phyloP scores from a whole-genome alignment of 179 eudicot genomes.

The Spinacia oleracea region DNA sequence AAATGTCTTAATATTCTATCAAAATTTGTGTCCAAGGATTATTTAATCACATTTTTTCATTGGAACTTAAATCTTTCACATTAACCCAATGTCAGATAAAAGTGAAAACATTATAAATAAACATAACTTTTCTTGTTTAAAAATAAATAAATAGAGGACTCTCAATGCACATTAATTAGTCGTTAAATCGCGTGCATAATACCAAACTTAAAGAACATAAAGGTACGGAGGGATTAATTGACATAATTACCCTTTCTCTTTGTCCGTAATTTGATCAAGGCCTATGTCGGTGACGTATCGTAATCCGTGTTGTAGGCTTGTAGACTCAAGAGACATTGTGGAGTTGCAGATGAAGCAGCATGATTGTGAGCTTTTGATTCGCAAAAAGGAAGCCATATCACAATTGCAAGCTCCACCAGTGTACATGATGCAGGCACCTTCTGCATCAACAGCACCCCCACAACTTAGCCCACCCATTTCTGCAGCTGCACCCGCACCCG shows the following conservation, averaged over 20 bases:
- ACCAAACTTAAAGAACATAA: too few species aligned
- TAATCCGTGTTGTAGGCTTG: constrained; percentile 54
- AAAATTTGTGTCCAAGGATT: too few species aligned
- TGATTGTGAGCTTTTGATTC: constrained; percentile 73
- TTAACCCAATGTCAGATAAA: too few species aligned
- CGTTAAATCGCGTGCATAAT: too few species aligned
- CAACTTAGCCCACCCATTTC: constrained; percentile 30
- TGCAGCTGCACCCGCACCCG: constrained; percentile 33
- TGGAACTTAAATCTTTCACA: too few species aligned
- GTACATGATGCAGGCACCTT: constrained; percentile 57
- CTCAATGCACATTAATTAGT: too few species aligned
- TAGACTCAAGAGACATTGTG: constrained; percentile 87
- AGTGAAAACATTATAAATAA: too few species aligned
- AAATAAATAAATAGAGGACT: too few species aligned
- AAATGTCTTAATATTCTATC: too few species aligned
- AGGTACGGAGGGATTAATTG: too few species aligned
- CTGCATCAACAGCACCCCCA: constrained; percentile 36
- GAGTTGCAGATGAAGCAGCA: constrained; percentile 86
- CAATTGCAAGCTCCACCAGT: constrained; percentile 50
- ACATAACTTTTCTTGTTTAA: too few species aligned
- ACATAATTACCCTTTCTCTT: constrained; percentile 3
- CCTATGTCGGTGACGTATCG: neutral
- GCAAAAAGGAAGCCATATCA: constrained; percentile 83
- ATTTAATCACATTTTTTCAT: too few species aligned
- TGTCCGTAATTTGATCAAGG: neutral